Percentiles rank a stretch among this genome's conserved stretches.
These are phyloP conservation scores for Blastomyces gilchristii DNA, from an alignment of 2,329 filamentous ascomycete genomes.

Conservation along the genomic window DNA sequence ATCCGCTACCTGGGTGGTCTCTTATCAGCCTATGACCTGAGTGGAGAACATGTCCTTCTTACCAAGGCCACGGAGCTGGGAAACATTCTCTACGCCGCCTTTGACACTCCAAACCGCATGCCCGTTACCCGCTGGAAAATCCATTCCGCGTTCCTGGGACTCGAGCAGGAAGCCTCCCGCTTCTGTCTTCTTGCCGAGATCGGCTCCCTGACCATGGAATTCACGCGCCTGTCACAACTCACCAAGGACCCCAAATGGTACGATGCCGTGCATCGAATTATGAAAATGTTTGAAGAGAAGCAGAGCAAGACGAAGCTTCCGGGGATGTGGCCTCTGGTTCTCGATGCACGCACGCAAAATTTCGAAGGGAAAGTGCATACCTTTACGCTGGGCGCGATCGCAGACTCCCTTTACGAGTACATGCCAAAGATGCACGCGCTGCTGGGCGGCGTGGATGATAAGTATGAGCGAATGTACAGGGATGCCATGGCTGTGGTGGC, in stretches of 20 bases:
- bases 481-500: slow-evolving; percentile 57
- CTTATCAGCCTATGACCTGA: slow-evolving; percentile 46
- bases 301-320: slow-evolving; percentile 29
- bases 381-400: slow-evolving; percentile 48
- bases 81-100: slow-evolving; percentile 43
- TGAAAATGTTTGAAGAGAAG: slow-evolving; percentile 23
- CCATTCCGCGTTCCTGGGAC: slow-evolving; percentile 17
- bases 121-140: slow-evolving; percentile 18
- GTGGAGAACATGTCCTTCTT: slow-evolving; percentile 37
- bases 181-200: slow-evolving; percentile 26
- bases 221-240: slow-evolving; percentile 32
- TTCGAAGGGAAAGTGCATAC: slow-evolving; percentile 19
- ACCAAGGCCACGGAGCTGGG: slow-evolving; percentile 45
- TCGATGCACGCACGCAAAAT: slow-evolving; percentile 22
- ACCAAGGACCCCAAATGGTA: slow-evolving; percentile 31
- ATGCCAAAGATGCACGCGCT: slow-evolving; percentile 58
- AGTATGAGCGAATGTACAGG: slow-evolving; percentile 61
- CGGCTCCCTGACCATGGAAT: slow-evolving; percentile 32
- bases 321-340: slow-evolving; percentile 31
- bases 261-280: slow-evolving; percentile 30
- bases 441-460: slow-evolving; percentile 56
- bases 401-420: slow-evolving; percentile 50
- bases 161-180: slow-evolving; percentile 21
- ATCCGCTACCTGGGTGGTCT: slow-evolving; percentile 47
- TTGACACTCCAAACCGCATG: slow-evolving; percentile 24